A percentile compares a stretch with the other conserved stretches of the same genome.
phyloP scores from a whole-genome alignment of 495 filamentous ascomycete genomes.

The Cryomyces antarcticus region DNA sequence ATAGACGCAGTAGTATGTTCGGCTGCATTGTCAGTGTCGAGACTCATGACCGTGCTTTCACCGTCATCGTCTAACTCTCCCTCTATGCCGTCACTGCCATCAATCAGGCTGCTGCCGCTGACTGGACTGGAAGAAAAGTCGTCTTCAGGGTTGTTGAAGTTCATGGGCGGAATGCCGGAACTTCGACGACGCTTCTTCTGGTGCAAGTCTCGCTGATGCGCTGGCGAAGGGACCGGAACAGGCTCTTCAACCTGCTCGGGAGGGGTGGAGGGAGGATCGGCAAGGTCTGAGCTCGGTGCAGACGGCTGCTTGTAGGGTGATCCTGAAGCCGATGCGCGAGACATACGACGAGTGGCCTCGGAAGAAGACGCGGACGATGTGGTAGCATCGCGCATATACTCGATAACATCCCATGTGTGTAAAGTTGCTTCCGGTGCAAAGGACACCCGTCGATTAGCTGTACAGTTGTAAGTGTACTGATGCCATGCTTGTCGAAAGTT shows the following conservation, averaged over 20 bases:
- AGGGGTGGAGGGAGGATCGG: constrained; percentile 44
- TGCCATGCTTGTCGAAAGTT: not conserved
- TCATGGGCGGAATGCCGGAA: constrained; percentile 38
- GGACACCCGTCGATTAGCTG: constrained; percentile 78
- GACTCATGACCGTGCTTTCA: constrained; percentile 12
- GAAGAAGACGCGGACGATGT: constrained; percentile 60
- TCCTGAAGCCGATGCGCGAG: constrained; percentile 26
- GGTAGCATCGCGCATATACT: constrained; percentile 71
- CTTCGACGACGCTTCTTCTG: constrained; percentile 44
- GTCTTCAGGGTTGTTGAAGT: constrained; percentile 40
- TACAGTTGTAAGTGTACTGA: not conserved
- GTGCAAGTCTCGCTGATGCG: constrained; percentile 45
- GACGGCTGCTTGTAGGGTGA: constrained; percentile 9
- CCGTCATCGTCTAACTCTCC: constrained; percentile 7
- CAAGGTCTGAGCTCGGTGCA: constrained; percentile 24
- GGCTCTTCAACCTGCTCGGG: constrained; percentile 40
- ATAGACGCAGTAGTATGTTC: constrained; percentile 5
- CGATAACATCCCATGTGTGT: constrained; percentile 92
- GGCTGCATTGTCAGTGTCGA: constrained; percentile 8
- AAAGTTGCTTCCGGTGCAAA: constrained; percentile 95
- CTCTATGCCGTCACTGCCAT: constrained; percentile 3
- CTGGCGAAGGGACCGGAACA: constrained; percentile 35
- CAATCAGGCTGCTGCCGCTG: constrained; percentile 34
- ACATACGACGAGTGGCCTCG: constrained; percentile 48
- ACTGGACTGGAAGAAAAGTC: constrained; percentile 59